Conservation (phyloP, 129 eudicot species). For the Deinandra increscens region DNA sequence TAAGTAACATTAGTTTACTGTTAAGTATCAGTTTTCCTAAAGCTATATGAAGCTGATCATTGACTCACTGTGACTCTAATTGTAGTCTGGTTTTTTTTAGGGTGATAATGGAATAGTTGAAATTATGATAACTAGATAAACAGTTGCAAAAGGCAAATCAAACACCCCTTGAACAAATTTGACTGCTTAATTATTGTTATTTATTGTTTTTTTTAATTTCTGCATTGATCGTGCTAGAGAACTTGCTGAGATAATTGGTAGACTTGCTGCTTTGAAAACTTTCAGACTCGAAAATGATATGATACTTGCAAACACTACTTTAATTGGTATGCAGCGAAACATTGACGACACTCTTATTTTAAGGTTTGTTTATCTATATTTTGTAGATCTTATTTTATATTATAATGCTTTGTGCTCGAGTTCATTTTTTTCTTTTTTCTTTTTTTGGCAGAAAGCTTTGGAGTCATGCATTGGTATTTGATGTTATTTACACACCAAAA, state of each 20-base stretch:
- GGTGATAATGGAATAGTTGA: no score
- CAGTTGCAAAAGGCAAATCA: conserved; percentile 3
- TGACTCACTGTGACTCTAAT: no score
- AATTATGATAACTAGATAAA: not conserved
- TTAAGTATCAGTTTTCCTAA: not conserved
- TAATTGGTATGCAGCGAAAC: conserved; percentile 94
- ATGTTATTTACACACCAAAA: conserved; percentile 92
- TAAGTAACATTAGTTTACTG: not conserved
- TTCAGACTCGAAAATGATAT: conserved; percentile 71
- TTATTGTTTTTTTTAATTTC: not conserved
- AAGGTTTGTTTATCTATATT: conserved; percentile 51
- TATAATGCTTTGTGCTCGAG: not conserved
- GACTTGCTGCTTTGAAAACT: conserved; percentile 56
- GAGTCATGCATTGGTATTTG: conserved; percentile 67
- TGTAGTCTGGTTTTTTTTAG: no score
- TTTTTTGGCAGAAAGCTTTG: conserved; percentile 65
- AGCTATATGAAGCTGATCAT: not conserved
- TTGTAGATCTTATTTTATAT: not conserved
- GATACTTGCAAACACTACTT: conserved; percentile 95
- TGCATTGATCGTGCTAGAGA: conserved; percentile 69
- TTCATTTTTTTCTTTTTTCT: not conserved
- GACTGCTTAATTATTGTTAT: not conserved
- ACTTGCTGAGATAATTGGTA: conserved; percentile 71
- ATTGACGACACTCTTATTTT: conserved; percentile 78
- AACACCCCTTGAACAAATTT: conserved; percentile 13